Percentiles rank a stretch among this genome's conserved stretches.
Conservation (phyloP, 306 rosid genomes). For the Lathyrus aphaca region DNA sequence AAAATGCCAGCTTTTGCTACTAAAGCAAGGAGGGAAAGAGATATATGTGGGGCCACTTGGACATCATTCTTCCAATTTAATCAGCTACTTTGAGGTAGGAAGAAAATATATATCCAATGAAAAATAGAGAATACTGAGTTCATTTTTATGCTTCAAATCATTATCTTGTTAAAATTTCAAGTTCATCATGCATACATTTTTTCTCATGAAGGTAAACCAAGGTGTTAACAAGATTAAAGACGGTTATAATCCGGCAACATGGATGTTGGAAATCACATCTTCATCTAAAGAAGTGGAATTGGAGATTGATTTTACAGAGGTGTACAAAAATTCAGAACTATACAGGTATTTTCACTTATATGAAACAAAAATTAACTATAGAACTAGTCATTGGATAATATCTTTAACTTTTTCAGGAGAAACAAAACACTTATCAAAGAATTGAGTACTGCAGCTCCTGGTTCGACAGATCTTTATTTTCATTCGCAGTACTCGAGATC, state of each 20-base stretch:
- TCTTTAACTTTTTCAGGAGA: conserved; percentile 50
- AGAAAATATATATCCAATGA: neutral
- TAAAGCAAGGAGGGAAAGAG: conserved; percentile 60
- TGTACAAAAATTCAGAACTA: conserved; percentile 50
- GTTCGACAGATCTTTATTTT: conserved; percentile 55
- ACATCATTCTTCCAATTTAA: conserved; percentile 50
- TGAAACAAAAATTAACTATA: conserved; percentile 5
- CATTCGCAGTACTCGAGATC: conserved; percentile 52
- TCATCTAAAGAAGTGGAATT: conserved; percentile 52
- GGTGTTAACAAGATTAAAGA: conserved; percentile 51
- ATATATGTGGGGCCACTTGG: conserved; percentile 58
- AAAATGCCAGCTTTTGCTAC: conserved; percentile 53
- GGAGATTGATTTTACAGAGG: conserved; percentile 47
- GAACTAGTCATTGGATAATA: neutral
- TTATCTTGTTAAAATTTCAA: conserved; percentile 1
- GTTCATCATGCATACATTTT: conserved; percentile 10
- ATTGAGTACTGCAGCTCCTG: conserved; percentile 55
- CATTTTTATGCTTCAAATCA: neutral
- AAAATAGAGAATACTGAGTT: neutral
- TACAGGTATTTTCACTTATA: conserved; percentile 44
- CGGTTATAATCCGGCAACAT: conserved; percentile 59
- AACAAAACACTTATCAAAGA: conserved; percentile 52
- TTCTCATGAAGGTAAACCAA: conserved; percentile 48
- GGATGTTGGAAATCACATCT: conserved; percentile 55
- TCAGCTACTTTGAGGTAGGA: conserved; percentile 50